Evolutionary conservation across 164 flowering plant genomes (phyloP), one percentile per base, ranked within the genome.

Genomic region (Litsea cubeba): DNA sequence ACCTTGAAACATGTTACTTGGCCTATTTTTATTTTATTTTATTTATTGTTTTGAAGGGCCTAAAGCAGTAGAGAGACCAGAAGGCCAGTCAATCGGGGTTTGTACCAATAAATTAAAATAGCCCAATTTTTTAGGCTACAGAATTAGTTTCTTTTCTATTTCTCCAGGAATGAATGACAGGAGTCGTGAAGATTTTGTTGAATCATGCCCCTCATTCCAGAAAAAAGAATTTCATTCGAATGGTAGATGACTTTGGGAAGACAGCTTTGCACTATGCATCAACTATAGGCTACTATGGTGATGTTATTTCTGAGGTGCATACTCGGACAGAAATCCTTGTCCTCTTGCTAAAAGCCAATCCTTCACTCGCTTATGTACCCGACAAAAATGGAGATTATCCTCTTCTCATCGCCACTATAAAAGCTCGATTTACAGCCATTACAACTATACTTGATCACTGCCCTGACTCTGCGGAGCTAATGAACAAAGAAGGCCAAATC

Each of bases 221-320:
- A 5, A 11, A 2, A 12, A 12, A 15, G 3, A 50, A 50, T 11
- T 12, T 50, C 12, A 40, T 68, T 5, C 32, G n/a, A 22, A 18
- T 7, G 35, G 50, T 17, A 32, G 70, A 68, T 20, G 20, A 18
- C 6, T 35, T 26, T 4, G 75, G 75, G 17, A 25, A 58, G 62
- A 73, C 62, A 8, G 62, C 75, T 23, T 58, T 73, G 26, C 75
- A 73, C 24, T 73, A 54, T n/a, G 70, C 75, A 46, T 62, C 70
- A 30, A 30, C 32, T 30, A 30, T 30, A 30, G 32, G 32, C 32
- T 30, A 30, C 32, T 30, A 30, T 30, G 32, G 32, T 30, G 32
- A 30, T 30, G 5, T 30, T 30, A 30, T 20, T 14, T 3, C 2
- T 5, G 4, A 18, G 15, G 18, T 26, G 3, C 25, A 50, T 3